Evolutionary conservation across 495 filamentous ascomycete genomes (phyloP).

Genomic region (Podospora conica): DNA sequence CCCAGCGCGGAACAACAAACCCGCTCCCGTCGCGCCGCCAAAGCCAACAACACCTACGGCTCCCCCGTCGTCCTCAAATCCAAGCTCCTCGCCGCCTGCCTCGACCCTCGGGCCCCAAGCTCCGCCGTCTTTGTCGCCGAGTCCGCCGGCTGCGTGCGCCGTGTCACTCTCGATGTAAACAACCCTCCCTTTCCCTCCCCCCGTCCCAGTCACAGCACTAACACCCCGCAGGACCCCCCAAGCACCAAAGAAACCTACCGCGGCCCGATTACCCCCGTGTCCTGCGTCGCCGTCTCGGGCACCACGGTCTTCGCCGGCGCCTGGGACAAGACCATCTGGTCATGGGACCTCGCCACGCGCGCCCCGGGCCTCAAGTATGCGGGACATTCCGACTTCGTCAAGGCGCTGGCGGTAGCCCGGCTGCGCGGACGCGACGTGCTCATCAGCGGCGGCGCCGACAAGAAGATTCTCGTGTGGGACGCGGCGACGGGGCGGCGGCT

Average conservation of each 20-base stretch:
- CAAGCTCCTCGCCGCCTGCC: slow-evolving; percentile 74
- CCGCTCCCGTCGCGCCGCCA: slow-evolving; percentile 63
- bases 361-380: slow-evolving; percentile 51
- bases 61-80: slow-evolving; percentile 72
- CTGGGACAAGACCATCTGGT: slow-evolving; percentile 90
- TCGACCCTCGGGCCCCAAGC: slow-evolving; percentile 55
- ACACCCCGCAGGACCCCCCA: slow-evolving; percentile 22
- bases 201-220: background rate
- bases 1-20: slow-evolving; percentile 66
- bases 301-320: slow-evolving; percentile 73
- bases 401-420: slow-evolving; percentile 55
- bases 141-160: slow-evolving; percentile 69
- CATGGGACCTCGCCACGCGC: slow-evolving; percentile 60
- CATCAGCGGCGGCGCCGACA: slow-evolving; percentile 81
- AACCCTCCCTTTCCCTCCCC: background rate
- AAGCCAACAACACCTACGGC: slow-evolving; percentile 77
- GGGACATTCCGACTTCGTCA: slow-evolving; percentile 90
- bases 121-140: slow-evolving; percentile 71
- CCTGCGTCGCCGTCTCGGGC: slow-evolving; percentile 58
- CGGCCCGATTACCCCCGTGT: slow-evolving; percentile 73
- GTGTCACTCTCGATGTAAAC: slow-evolving; percentile 68
- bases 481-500: slow-evolving; percentile 58
- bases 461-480: slow-evolving; percentile 80
- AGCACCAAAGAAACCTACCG: slow-evolving; percentile 45
- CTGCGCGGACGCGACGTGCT: slow-evolving; percentile 58